Evolutionary conservation across 2,329 filamentous ascomycete species (phyloP).

Genomic region (Sporothrix sp.): DNA sequence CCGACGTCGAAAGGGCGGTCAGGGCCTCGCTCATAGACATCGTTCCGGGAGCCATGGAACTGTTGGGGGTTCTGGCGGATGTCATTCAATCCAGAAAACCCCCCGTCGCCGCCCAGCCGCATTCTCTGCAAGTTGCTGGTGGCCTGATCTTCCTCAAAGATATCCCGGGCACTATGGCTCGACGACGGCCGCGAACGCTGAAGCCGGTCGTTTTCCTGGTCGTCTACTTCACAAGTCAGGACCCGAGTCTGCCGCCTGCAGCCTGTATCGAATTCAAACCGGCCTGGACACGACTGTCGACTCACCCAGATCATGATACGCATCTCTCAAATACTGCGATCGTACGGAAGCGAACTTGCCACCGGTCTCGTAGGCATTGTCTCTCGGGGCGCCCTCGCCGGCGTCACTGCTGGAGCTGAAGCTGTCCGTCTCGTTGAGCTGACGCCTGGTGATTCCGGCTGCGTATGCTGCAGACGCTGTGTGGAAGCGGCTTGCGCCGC

Average conservation of each 20-base stretch:
- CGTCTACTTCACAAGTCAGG: too few relatives aligned
- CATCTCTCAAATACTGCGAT: background rate
- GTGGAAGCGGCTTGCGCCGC: slow-evolving; percentile 11
- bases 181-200: background rate
- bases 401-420: background rate
- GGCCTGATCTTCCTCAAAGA: background rate
- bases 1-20: too few relatives aligned
- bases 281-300: too few relatives aligned
- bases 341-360: background rate
- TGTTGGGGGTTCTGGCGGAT: too few relatives aligned
- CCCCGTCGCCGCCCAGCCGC: background rate
- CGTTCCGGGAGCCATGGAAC: too few relatives aligned
- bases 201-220: too few relatives aligned
- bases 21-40: too few relatives aligned
- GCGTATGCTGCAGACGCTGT: background rate
- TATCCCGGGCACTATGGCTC: background rate
- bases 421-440: slow-evolving; percentile 12
- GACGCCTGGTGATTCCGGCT: background rate
- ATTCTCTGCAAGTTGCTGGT: slow-evolving; percentile 1
- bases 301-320: background rate
- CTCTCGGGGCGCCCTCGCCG: background rate
- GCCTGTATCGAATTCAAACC: too few relatives aligned
- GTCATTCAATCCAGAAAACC: background rate
- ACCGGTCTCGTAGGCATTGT: background rate
- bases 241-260: too few relatives aligned